These are phyloP conservation scores for Acorus gramineus DNA, from an alignment of 106 monocot species.

Conservation along the genomic window DNA sequence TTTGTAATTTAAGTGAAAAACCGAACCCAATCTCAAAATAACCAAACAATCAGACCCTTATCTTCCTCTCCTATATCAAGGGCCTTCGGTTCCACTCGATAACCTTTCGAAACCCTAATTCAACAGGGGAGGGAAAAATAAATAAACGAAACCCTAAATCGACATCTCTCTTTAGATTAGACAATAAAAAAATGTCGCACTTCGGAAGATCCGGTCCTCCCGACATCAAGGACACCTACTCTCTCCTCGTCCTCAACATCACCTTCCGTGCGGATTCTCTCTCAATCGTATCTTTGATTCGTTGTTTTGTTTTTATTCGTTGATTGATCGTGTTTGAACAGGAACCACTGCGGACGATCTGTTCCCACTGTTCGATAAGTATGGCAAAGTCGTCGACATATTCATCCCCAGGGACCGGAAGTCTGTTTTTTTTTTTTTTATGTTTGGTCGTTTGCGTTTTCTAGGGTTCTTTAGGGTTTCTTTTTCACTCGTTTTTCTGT, in stretches of 20 bases:
- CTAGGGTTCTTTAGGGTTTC: not conserved
- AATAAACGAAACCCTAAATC: too few species aligned
- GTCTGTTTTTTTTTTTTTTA: slow-evolving; percentile 10
- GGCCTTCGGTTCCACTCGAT: too few species aligned
- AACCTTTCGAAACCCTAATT: too few species aligned
- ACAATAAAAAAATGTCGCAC: slow-evolving; percentile 55
- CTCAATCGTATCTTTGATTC: not conserved
- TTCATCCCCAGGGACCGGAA: slow-evolving; percentile 87
- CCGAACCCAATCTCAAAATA: too few species aligned
- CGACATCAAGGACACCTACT: slow-evolving; percentile 75
- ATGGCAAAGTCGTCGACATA: slow-evolving; percentile 86
- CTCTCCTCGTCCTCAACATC: slow-evolving; percentile 81
- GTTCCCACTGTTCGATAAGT: slow-evolving; percentile 67
- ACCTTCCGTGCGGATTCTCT: slow-evolving; percentile 37
- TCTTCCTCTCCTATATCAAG: too few species aligned
- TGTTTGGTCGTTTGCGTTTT: not conserved
- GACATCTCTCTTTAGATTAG: too few species aligned
- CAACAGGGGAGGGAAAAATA: too few species aligned
- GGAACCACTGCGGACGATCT: slow-evolving; percentile 81
- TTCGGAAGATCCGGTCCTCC: slow-evolving; percentile 88
- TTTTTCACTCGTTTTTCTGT: not conserved
- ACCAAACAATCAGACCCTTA: too few species aligned
- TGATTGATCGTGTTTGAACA: slow-evolving; percentile 3
- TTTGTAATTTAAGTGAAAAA: too few species aligned
- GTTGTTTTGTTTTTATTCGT: not conserved